phyloP scores from a whole-genome alignment of 306 rosid genomes.

The Myrica gale region DNA sequence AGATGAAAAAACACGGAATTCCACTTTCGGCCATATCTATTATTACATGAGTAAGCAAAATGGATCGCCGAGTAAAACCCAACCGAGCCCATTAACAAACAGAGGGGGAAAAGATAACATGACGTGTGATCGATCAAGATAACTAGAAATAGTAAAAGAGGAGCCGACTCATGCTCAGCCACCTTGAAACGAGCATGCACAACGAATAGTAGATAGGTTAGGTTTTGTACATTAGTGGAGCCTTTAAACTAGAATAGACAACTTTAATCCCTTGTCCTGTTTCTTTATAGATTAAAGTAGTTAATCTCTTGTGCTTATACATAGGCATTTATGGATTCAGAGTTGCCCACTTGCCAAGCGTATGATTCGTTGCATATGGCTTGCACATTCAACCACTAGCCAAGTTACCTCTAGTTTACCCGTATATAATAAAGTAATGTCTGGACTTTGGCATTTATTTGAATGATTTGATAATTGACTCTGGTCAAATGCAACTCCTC shows the following conservation, averaged over 20 bases:
- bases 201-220: neutral
- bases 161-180: neutral
- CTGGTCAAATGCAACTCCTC: conserved; percentile 18
- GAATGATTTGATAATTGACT: neutral
- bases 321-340: neutral
- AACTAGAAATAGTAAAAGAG: neutral
- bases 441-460: too few relatives aligned
- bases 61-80: conserved; percentile 4
- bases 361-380: neutral
- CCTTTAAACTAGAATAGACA: conserved; percentile 27
- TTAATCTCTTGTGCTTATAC: neutral
- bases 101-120: too few relatives aligned
- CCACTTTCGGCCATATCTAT: neutral
- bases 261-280: neutral
- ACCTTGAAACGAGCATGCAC: too few relatives aligned
- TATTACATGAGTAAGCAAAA: conserved; percentile 7
- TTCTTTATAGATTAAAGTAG: too few relatives aligned
- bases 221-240: neutral
- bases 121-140: too few relatives aligned
- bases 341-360: conserved; percentile 6
- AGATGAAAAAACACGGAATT: neutral
- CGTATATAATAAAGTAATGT: too few relatives aligned
- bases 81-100: neutral
- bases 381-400: neutral
- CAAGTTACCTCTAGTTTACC: too few relatives aligned